Conservation (phyloP, 805 yeast species). For the Pichia thaimueangensis region DNA sequence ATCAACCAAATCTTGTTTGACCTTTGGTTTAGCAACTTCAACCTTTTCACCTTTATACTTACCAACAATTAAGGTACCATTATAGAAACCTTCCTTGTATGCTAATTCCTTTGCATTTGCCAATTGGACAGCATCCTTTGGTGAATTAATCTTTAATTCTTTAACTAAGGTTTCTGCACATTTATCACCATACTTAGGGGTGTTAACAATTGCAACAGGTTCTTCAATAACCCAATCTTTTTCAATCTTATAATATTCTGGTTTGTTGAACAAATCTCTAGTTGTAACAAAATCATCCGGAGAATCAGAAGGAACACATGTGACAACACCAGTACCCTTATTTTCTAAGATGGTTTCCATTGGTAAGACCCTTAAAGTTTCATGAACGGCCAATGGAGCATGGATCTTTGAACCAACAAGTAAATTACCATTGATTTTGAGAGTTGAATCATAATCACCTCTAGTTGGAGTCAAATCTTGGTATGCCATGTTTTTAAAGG, state of each 20-base stretch:
- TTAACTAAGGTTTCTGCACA: slow-evolving; percentile 82
- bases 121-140: slow-evolving; percentile 81
- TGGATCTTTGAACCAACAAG: slow-evolving; percentile 81
- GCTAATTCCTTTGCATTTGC: slow-evolving; percentile 92
- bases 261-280: slow-evolving; percentile 76
- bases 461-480: slow-evolving; percentile 88
- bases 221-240: slow-evolving; percentile 80
- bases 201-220: slow-evolving; percentile 64
- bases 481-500: slow-evolving; percentile 94
- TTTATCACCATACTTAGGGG: slow-evolving; percentile 81
- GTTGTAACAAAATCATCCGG: slow-evolving; percentile 94
- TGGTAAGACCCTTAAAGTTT: slow-evolving; percentile 77
- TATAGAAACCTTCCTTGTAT: slow-evolving; percentile 94
- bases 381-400: slow-evolving; percentile 74
- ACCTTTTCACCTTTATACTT: slow-evolving; percentile 83
- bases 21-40: slow-evolving; percentile 83
- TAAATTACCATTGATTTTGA: slow-evolving; percentile 58
- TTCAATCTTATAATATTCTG: slow-evolving; percentile 82
- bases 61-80: slow-evolving; percentile 77
- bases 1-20: slow-evolving; percentile 73
- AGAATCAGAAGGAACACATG: slow-evolving; percentile 98
- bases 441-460: slow-evolving; percentile 63
- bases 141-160: slow-evolving; percentile 86
- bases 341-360: slow-evolving; percentile 95
- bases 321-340: slow-evolving; percentile 98